Base-by-base conservation (phyloP, 2,329 filamentous ascomycete genomes). In the Alternaria brassicicola region DNA sequence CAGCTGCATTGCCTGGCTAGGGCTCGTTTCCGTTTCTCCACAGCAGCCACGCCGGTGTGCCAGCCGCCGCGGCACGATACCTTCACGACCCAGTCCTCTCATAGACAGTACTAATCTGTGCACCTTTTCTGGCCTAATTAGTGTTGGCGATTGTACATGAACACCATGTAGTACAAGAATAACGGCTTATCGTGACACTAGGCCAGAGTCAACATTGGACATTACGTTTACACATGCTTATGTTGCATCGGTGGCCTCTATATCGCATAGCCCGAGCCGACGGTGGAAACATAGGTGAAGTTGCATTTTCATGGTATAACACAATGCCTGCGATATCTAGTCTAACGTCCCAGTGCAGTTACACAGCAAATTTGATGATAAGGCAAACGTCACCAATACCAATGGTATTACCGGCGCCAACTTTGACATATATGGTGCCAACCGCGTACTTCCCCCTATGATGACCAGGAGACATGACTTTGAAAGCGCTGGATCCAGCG, bases 381-480 rank as follows among this genome's bases (percentile, higher is more conserved):
- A 36, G 46, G 19, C 30, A 8, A 49, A 33, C 13, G 10, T 26
- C 13, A 49, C 30, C 46, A 26, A 35, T 25, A 19, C 35, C 21
- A 59, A 47, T 8, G 52, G 45, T n/a, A 59, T 59, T 3, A 45
- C 45, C 9, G 56, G 56, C 12, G 55, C 50, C 12, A 59, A 59
- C 17, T 59, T 48, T 46, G 59, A 62, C 30, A 45, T 59, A 6
- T 55, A 59, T 21, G 59, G 55, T 28, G 56, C 55, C 1, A 36
- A 58, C 38, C 43, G 55, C 9, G 28, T 23, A 9, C 48, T 61
- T 26, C 55, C 59, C 3, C 48, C 35, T 31, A n/a, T 33, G 13
- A 8, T 28, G 43, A 46, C n/a, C n/a, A n/a, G n/a, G 26, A 3
- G 15, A n/a, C 2, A 3, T 1, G 43, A 35, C 2, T 1, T 31